Base-by-base conservation (phyloP, 345 rosid genomes). In the Murraya koenigii region DNA sequence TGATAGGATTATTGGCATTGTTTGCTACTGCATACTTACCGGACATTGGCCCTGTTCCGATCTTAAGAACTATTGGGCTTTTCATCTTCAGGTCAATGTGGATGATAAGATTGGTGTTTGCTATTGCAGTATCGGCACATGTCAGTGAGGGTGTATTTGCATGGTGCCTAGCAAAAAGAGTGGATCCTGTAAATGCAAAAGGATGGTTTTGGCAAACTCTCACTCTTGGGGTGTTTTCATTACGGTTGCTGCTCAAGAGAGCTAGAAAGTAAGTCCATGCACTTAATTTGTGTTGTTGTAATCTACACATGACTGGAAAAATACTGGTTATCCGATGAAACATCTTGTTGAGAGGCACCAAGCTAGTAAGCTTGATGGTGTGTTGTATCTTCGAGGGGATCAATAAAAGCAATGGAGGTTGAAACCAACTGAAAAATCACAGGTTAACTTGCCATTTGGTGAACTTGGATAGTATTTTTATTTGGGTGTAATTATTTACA, bases 191-290 rank as follows among this genome's bases (percentile, higher is more conserved):
- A 8, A 93, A 93, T 77, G 90, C 97, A 22, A 88, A 69, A 71
- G 93, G 91, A 59, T 95, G 97, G 97, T 93, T 91, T 81, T 95
- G 95, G 95, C 98, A 92, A 81, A 93, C 95, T 41, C 69, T 80
- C 59, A 90, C 82, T 41, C 93, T 95, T 25, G 97, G 98, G 62
- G 1, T 84, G 8, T 86, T 88, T 79, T 93, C 96, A 2, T 64
- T 90, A 85, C 90, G 93, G 60, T 84, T 84, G 66, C 80, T 92
- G 78, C 82, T 89, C 79, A 89, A 88, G 81, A 91, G 91, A 86
- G 93, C 93, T 2, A 78, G 71, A 82, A 82, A 79, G 8, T 69
- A 79, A 77, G 56, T 41, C 38, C 35, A 7, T 76, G 17, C 56
- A 38, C 36, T 60, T 73, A 1, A 26, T 33, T 72, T 64, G n/a